These are phyloP conservation scores for Xylariaceae sp. DNA, from an alignment of 2,329 filamentous ascomycete genomes.

Conservation along the genomic window DNA sequence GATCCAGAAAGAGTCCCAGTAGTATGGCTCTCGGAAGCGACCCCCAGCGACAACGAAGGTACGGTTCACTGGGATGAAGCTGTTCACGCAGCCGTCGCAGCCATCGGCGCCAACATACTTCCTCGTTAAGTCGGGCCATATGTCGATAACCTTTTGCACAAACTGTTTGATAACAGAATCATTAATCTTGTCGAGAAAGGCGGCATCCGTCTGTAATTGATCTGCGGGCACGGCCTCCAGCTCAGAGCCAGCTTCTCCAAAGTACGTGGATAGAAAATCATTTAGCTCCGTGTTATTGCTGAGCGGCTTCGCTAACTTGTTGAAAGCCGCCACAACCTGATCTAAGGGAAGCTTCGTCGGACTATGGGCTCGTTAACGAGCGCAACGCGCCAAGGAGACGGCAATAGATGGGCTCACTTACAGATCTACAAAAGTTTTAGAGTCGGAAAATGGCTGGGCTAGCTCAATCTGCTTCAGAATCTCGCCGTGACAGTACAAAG, in stretches of 20 bases:
- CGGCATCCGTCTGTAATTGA: constrained; percentile 60
- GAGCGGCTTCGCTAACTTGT: constrained; percentile 64
- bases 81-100: constrained; percentile 66
- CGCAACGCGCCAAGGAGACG: neutral
- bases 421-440: constrained; percentile 76
- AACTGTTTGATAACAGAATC: constrained; percentile 67
- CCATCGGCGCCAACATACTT: constrained; percentile 58
- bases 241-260: constrained; percentile 68
- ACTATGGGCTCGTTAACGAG: constrained; percentile 43
- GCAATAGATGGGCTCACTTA: constrained; percentile 42
- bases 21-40: constrained; percentile 74
- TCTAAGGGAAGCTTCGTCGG: constrained; percentile 64
- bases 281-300: constrained; percentile 67
- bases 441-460: constrained; percentile 68
- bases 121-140: constrained; percentile 72
- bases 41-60: constrained; percentile 74
- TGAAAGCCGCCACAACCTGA: constrained; percentile 66
- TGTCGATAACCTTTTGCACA: constrained; percentile 67
- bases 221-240: constrained; percentile 58
- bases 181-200: constrained; percentile 62
- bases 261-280: constrained; percentile 66
- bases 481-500: constrained; percentile 70
- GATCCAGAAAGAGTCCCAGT: constrained; percentile 76
- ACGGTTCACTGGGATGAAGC: constrained; percentile 69
- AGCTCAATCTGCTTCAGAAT: constrained; percentile 67